Base-by-base conservation (phyloP, 768 basidiomycete genomes). In the Nidularia sp. region DNA sequence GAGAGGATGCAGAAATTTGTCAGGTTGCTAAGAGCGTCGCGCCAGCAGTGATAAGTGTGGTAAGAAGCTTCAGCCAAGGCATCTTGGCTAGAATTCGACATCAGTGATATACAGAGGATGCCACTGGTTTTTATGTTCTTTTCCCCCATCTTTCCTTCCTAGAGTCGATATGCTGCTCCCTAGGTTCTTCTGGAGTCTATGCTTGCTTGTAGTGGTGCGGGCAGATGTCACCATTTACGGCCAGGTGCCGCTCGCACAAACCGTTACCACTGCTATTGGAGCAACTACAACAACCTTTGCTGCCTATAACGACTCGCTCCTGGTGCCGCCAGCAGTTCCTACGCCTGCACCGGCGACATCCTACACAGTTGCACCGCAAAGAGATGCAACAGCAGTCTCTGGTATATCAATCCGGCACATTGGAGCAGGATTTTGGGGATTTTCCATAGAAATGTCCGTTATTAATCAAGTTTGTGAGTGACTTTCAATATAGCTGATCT, bases 401-500 rank as follows among this genome's bases (percentile, higher is more conserved):
- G 44, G 44, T 9, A n/a, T 45, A 25, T 45, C 44, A 25, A 45
- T 45, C 13, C 44, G 13, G 25, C 44, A 45, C 44, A 25, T 29
- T 9, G 44, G 44, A 9, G 44, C 44, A 13, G 44, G 13, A 8
- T 45, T 45, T 45, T 45, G 44, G 44, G 44, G 44, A 8, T 45
- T 45, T 25, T 45, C 44, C 13, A 45, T 45, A n/a, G 44, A 45
- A 25, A 45, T 45, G 44, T 45, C 44, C n/a, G 6, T 45, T 45
- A 45, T 45, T 29, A 45, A 45, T 45, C 44, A 45, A 45, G 44
- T 45, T 45, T 45, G 44, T 45, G 44, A 45, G 44, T 45, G 9
- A 9, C 15, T 41, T 41, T 41, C 39, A 29, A 29, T 29, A 29
- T 29, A 29, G 25, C 25, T 29, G 25, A 4, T 29, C 25, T 29